These are phyloP conservation scores for Leishmania guyanensis DNA, from an alignment of 208 protist genomes.

Conservation along the genomic window DNA sequence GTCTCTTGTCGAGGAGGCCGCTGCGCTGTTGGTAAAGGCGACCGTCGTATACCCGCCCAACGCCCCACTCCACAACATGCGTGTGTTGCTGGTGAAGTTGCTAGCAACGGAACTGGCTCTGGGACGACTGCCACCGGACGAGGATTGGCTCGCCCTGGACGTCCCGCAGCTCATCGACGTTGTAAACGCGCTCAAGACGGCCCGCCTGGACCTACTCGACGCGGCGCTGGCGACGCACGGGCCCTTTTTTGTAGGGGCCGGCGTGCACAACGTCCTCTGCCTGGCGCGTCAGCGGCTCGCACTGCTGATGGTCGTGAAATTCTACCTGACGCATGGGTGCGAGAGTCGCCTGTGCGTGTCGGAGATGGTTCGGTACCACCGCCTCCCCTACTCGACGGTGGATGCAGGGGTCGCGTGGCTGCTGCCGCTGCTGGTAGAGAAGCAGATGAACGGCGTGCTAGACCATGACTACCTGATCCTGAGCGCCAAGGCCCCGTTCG, in stretches of 20 bases:
- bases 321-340: constrained; percentile 45
- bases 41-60: constrained; percentile 46
- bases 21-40: constrained; percentile 57
- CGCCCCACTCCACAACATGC: constrained; percentile 34
- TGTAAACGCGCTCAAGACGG: constrained; percentile 61
- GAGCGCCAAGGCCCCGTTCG: constrained; percentile 63
- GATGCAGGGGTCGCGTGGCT: constrained; percentile 65
- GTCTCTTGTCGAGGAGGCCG: constrained; percentile 40
- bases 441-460: constrained; percentile 82
- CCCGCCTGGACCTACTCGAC: constrained; percentile 63
- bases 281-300: constrained; percentile 58
- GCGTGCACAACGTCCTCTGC: constrained; percentile 75
- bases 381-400: constrained; percentile 41
- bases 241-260: constrained; percentile 60
- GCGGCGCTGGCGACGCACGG: constrained; percentile 55
- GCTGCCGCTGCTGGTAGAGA: constrained; percentile 74
- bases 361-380: constrained; percentile 68
- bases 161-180: constrained; percentile 55
- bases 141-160: constrained; percentile 19
- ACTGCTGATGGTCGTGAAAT: constrained; percentile 82
- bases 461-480: constrained; percentile 65
- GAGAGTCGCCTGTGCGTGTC: constrained; percentile 44
- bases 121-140: constrained; percentile 23
- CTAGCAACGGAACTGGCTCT: constrained; percentile 47
- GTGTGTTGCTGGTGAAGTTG: constrained; percentile 62